Evolutionary conservation across 78 protist species (phyloP).

Genomic region (Andalucia godoyi): DNA sequence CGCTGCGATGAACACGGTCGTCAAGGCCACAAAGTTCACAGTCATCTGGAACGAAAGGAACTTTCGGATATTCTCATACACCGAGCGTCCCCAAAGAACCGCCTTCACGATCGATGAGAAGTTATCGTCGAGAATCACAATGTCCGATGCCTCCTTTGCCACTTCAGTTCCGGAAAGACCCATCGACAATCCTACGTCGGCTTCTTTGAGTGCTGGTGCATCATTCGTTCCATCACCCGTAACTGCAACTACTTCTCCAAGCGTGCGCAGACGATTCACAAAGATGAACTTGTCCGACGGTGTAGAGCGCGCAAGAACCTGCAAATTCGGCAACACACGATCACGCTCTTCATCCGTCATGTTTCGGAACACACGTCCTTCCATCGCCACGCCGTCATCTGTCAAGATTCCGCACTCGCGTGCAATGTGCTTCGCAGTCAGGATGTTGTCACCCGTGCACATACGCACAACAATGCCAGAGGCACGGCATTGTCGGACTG

Average conservation of each 20-base stretch:
- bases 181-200: constrained; percentile 84
- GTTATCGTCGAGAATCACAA: constrained; percentile 84
- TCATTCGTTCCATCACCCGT: constrained; percentile 83
- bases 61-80: constrained; percentile 61
- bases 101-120: constrained; percentile 71
- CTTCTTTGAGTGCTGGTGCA: constrained; percentile 72
- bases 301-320: constrained; percentile 75
- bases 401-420: constrained; percentile 48
- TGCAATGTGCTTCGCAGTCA: constrained; percentile 75
- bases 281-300: constrained; percentile 74
- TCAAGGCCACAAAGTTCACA: constrained; percentile 62
- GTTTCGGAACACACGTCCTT: constrained; percentile 39
- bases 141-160: constrained; percentile 83
- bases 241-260: constrained; percentile 79
- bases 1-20: constrained; percentile 58
- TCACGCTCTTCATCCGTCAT: constrained; percentile 10
- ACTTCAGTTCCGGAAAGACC: constrained; percentile 69
- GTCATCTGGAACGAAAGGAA: constrained; percentile 69
- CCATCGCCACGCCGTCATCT: constrained; percentile 31
- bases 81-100: constrained; percentile 61
- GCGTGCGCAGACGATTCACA: constrained; percentile 36
- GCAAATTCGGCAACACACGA: constrained; percentile 36
- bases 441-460: constrained; percentile 77
- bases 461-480: constrained; percentile 75
- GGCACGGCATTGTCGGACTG: constrained; percentile 43